phyloP scores from a whole-genome alignment of 2,329 filamentous ascomycete species.

The Trichophyton schoenleinii region DNA sequence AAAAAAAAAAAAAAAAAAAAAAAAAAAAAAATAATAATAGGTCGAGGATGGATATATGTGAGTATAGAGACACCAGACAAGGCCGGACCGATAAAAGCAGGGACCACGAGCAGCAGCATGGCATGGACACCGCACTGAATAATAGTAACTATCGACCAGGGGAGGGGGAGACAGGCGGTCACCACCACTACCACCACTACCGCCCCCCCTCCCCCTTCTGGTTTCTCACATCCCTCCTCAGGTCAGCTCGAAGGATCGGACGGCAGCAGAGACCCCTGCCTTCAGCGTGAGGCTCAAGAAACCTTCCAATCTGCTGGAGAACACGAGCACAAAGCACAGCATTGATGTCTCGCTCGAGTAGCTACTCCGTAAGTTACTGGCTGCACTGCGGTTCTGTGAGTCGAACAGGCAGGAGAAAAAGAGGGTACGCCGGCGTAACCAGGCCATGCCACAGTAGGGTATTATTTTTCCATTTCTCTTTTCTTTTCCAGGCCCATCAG shows the following conservation, averaged over 20 bases:
- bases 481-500: background rate
- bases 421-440: background rate
- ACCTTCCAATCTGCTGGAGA: constrained; percentile 4
- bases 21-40: too few species aligned
- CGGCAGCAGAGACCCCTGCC: background rate
- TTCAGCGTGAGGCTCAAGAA: constrained; percentile 4
- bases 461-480: background rate
- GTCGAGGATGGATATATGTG: too few species aligned
- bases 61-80: background rate
- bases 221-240: background rate
- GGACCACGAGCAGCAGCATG: background rate
- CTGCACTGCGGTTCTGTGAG: background rate
- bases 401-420: background rate
- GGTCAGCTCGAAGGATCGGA: background rate
- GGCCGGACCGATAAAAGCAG: background rate
- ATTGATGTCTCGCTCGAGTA: background rate
- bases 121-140: background rate
- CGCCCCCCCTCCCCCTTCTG: too few species aligned
- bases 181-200: too few species aligned
- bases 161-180: background rate
- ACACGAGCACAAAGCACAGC: background rate
- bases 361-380: background rate
- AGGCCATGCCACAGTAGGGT: background rate
- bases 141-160: background rate
- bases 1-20: too few species aligned